Conservation (phyloP, 352 stramenopile genomes). For the Pythium utonaiense region DNA sequence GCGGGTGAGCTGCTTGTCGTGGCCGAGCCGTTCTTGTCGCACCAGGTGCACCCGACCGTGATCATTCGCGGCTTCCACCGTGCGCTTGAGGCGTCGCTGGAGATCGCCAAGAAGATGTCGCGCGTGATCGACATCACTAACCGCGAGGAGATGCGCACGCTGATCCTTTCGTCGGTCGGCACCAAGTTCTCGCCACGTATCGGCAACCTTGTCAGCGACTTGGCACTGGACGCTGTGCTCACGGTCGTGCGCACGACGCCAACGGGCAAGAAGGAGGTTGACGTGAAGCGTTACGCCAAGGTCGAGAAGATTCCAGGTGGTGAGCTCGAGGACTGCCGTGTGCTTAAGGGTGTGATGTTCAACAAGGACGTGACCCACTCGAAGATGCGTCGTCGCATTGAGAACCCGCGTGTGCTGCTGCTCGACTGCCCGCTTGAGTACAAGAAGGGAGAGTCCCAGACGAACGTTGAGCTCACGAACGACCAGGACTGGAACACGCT, state of each 20-base stretch:
- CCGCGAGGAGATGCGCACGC: slow-evolving; percentile 91
- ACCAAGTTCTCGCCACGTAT: slow-evolving; percentile 98
- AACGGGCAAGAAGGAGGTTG: slow-evolving; percentile 93
- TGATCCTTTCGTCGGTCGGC: slow-evolving; percentile 96
- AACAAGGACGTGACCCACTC: slow-evolving; percentile 99
- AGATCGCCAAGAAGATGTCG: slow-evolving; percentile 92
- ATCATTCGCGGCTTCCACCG: slow-evolving; percentile 96
- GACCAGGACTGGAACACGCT: slow-evolving; percentile 98
- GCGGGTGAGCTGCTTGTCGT: slow-evolving; percentile 96
- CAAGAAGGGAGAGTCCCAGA: slow-evolving; percentile 98
- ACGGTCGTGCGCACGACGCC: slow-evolving; percentile 90
- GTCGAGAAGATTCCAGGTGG: slow-evolving; percentile 99
- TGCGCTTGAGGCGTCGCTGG: slow-evolving; percentile 81
- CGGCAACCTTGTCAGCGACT: slow-evolving; percentile 95
- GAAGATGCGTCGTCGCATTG: slow-evolving; percentile 98
- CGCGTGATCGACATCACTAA: slow-evolving; percentile 95
- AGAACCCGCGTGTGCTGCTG: slow-evolving; percentile 98
- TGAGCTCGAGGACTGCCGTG: slow-evolving; percentile 91
- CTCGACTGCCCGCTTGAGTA: slow-evolving; percentile 99
- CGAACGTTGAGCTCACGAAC: slow-evolving; percentile 98
- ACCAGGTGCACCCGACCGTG: slow-evolving; percentile 98
- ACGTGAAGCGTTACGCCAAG: slow-evolving; percentile 99
- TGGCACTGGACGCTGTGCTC: slow-evolving; percentile 96
- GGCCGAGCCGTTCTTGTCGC: slow-evolving; percentile 95
- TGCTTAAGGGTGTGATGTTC: slow-evolving; percentile 99